These are phyloP conservation scores for Zymoseptoria brevis DNA, from an alignment of 2,329 filamentous ascomycete species.

Conservation along the genomic window DNA sequence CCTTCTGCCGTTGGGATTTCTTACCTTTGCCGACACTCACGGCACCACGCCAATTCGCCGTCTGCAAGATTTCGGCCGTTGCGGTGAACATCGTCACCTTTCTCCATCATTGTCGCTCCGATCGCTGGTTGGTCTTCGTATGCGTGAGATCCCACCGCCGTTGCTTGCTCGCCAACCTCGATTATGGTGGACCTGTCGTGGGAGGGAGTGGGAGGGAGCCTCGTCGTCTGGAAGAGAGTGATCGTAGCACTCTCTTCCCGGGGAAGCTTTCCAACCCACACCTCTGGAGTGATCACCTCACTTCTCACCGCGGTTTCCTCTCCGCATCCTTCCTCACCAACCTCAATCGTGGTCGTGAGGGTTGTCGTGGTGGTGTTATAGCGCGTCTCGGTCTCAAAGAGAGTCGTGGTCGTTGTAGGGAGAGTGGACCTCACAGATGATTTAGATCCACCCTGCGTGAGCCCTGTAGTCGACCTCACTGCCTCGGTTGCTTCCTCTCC, in stretches of 20 bases:
- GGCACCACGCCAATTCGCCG: neutral
- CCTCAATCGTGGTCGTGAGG: neutral
- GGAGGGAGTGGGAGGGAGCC: neutral
- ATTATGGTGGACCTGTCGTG: neutral
- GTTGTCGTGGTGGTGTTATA: neutral
- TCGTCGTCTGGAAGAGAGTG: neutral
- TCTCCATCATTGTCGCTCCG: neutral
- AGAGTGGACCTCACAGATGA: neutral
- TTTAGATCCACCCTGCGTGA: neutral
- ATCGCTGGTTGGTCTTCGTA: neutral
- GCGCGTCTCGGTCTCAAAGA: neutral
- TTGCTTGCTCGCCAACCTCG: neutral
- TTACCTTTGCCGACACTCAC: neutral
- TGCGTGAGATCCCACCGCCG: neutral
- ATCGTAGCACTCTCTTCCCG: neutral
- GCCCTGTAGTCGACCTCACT: neutral
- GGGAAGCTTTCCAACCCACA: neutral
- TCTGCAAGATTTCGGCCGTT: neutral
- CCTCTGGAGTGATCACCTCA: neutral
- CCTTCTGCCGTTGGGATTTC: neutral
- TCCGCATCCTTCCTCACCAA: neutral
- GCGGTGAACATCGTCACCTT: neutral
- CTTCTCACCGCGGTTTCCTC: neutral
- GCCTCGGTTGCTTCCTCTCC: neutral
- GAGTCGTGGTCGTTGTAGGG: neutral